These are phyloP conservation scores for Saccharomycopsis fodiens DNA, from an alignment of 805 yeast species.

Conservation along the genomic window DNA sequence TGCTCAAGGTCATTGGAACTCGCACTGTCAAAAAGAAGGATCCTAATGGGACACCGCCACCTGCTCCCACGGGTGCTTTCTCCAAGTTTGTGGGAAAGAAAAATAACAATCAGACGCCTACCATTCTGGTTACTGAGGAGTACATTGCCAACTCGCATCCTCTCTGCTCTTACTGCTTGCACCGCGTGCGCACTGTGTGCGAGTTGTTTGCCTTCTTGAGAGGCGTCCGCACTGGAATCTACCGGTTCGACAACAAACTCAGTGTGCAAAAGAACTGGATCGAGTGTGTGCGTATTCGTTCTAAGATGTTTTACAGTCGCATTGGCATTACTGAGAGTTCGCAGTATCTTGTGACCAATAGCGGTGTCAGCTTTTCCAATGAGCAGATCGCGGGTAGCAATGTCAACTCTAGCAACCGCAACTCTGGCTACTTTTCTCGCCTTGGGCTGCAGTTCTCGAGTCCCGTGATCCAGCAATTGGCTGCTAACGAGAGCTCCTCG, in stretches of 20 bases:
- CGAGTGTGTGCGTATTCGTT: conserved; percentile 55
- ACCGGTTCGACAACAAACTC: conserved; percentile 44
- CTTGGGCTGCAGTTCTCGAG: conserved; percentile 15
- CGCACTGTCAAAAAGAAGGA: conserved; percentile 25
- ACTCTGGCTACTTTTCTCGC: conserved; percentile 26
- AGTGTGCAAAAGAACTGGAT: conserved; percentile 53
- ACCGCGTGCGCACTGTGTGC: conserved; percentile 72
- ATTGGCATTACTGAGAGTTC: conserved; percentile 42
- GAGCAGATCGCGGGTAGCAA: conserved; percentile 7
- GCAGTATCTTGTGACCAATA: conserved; percentile 16
- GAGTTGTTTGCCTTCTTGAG: conserved; percentile 76
- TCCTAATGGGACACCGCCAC: conserved; percentile 10
- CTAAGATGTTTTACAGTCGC: conserved; percentile 75
- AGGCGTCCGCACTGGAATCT: conserved; percentile 49
- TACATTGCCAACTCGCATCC: conserved; percentile 45
- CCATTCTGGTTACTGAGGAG: conserved; percentile 21
- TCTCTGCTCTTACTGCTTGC: conserved; percentile 74
- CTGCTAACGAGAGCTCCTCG: conserved; percentile 19
- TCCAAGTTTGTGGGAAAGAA: conserved; percentile 10
- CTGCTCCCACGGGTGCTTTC: conserved; percentile 1
- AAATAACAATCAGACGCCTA: conserved; percentile 4
- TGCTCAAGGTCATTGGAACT: conserved; percentile 42
- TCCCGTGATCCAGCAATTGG: conserved; percentile 23
- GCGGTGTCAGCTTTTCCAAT: conserved; percentile 8
- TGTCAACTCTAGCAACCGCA: neutral